Evolutionary conservation across 2,329 filamentous ascomycete species (phyloP), one percentile per base, ranked within the genome.

Genomic region (Trichophyton rubrum): DNA sequence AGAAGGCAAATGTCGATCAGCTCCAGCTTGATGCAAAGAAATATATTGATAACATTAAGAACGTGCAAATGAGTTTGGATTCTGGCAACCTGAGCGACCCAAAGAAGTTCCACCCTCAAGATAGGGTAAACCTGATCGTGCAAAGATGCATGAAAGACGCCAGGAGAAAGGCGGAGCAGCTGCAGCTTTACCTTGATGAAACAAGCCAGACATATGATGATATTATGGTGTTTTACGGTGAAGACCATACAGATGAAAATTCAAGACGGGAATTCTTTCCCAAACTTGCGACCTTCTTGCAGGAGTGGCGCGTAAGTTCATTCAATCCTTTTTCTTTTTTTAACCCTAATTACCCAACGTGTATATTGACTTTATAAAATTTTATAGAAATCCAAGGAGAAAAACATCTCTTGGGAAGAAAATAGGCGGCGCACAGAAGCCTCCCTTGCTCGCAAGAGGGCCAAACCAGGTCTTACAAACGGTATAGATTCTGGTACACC

Each of bases 91-190:
- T 99, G 64, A 96, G 90, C 71, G 93, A 99, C 71, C 88, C 92
- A 51, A 96, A 93, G 80, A 95, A 92, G 69, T 99, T 99, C 80
- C 93, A 99, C 71, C 92, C 93, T 17, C 89, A 97, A 74, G 93
- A 99, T 73, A 89, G 93, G 63, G 91, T 97, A 49, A 88, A 87
- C 64, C 89, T 95, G 74, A 82, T 97, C 38, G 91, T 96, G 60
- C 90, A 96, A 74, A 82, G 92, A 58, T 86, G 83, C 66, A 97
- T 99, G 92, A 97, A 96, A 78, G 93, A 99, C 66, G 93, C 93
- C 20, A 80, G 93, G 64, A 83, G 92, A 68, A 99, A 97, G 78
- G 90, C 93, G 1, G 92, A 96, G 73, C 93, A 97, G 77, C 88
- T 97, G 85, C 83, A 89, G 70, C 79, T 97, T 22, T 96, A 95